Evolutionary conservation across 1,139 yeast species (phyloP).

Genomic region (Hemisphaericaspora subhashii): DNA sequence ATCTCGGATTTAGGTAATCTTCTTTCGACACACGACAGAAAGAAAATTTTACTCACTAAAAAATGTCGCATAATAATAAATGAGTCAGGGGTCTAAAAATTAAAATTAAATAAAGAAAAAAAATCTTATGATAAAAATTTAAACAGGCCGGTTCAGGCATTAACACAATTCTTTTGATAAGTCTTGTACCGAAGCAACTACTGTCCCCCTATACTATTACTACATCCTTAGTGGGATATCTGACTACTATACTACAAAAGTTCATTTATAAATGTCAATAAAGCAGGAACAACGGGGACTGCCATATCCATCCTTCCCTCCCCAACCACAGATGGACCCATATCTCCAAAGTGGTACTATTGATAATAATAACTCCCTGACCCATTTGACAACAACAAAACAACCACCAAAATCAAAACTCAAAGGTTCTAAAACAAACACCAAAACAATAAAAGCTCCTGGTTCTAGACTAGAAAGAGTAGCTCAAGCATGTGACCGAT

Average conservation of each 20-base stretch:
- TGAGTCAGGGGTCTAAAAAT: too few species aligned
- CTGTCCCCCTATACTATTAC: background rate
- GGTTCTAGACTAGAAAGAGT: conserved; percentile 58
- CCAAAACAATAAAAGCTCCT: conserved; percentile 64
- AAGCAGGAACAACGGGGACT: conserved; percentile 1
- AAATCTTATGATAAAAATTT: background rate
- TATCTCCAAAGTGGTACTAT: too few species aligned
- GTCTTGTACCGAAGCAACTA: too few species aligned
- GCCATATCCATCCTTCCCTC: background rate
- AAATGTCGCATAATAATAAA: too few species aligned
- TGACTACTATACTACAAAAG: background rate
- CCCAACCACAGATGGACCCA: background rate
- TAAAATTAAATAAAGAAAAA: background rate
- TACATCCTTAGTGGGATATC: too few species aligned
- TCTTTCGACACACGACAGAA: too few species aligned
- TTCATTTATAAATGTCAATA: background rate
- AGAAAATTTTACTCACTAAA: too few species aligned
- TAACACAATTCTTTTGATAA: too few species aligned
- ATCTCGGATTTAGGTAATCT: too few species aligned
- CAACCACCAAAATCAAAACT: conserved; percentile 12
- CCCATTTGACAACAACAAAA: background rate
- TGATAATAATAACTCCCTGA: background rate
- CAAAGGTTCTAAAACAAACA: conserved; percentile 22
- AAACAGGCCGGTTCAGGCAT: background rate
- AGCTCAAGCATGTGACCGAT: conserved; percentile 87